Base-by-base conservation (phyloP, 768 basidiomycete species). In the Nidula microcarpa region DNA sequence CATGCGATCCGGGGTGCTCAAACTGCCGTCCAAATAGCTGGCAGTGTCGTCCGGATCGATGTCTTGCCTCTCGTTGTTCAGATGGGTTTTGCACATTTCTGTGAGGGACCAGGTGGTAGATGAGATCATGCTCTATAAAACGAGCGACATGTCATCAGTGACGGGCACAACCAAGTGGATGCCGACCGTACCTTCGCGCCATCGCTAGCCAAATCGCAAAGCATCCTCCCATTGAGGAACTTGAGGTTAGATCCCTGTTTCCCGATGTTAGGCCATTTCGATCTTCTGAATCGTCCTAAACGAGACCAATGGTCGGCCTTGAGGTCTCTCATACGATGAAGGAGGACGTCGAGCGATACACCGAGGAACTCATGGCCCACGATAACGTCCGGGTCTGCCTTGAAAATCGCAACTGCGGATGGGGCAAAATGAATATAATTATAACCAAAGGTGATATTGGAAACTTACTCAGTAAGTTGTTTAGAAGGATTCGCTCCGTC, bases 91-190 rank as follows among this genome's bases (percentile, higher is more conserved):
- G 71, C 91, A 94, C 94, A 99, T 98, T 69, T 99, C 97, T 7
- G 92, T 93, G 50, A 98, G 73, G 2, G 95, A 96, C 97, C 97
- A 99, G 1, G 97, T 98, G 4, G 94, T 98, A 3, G 97, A 98
- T 0, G 87, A 73, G 65, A 99, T 98, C 93, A 98, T 96, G 17
- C 90, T 87, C 94, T 96, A 61, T 16, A 48, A 3, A 50, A 17
- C 53, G 23, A 39, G 10, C 9, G 13, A 8, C 43, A 50, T 18
- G 6, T 51, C 43, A 34, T 11, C 2, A 43, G 48, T 43, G 13
- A 14, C 44, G 49, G 49, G 23, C 23, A 23, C 23, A 23, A 23
- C 23, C 23, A 23, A 23, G 32, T 34, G 2, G 32, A 33, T 32
- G 41, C 23, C 34, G 30, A 1, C 52, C 79, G 1, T 59, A 92